Percentiles rank a stretch among this genome's conserved stretches.
These are phyloP conservation scores for Albizia julibrissin DNA, from an alignment of 306 rosid genomes.

Conservation along the genomic window DNA sequence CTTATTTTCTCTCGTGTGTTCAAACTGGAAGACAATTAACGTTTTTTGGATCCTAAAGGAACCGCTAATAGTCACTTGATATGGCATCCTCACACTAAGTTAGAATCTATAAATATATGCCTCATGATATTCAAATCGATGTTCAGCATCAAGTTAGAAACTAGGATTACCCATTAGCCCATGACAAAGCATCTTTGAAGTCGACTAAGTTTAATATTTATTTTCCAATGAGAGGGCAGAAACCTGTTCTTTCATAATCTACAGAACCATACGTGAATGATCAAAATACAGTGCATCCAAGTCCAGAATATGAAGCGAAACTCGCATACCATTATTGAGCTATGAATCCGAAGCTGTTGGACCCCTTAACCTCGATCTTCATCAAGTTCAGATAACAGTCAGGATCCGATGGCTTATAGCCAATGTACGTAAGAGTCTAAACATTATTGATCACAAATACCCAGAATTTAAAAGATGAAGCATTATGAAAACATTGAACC, in stretches of 20 bases:
- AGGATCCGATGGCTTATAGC: slow-evolving; percentile 28
- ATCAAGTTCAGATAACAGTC: slow-evolving; percentile 31
- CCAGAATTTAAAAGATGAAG: not conserved
- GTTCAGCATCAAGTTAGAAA: not conserved
- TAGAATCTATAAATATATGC: not conserved
- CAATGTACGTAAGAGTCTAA: slow-evolving; percentile 8
- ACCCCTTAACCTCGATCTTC: slow-evolving; percentile 32
- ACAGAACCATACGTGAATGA: slow-evolving; percentile 3
- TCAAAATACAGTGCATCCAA: not conserved
- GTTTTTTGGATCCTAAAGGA: slow-evolving; percentile 1
- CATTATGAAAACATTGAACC: slow-evolving; percentile 15
- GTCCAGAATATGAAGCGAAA: slow-evolving; percentile 5
- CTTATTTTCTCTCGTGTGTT: not conserved
- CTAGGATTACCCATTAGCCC: not conserved
- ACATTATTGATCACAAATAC: slow-evolving; percentile 17
- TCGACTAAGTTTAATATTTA: not conserved
- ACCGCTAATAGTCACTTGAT: not conserved
- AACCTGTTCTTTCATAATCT: slow-evolving; percentile 1
- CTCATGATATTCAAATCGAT: slow-evolving; percentile 6
- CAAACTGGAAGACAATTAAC: not conserved
- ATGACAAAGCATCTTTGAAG: not conserved
- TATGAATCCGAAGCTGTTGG: slow-evolving; percentile 37
- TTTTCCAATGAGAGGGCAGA: slow-evolving; percentile 6
- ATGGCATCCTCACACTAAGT: not conserved
- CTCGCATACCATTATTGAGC: slow-evolving; percentile 56